Base-by-base conservation (phyloP, 139 green algal genomes). In the Micractinium conductrix region DNA sequence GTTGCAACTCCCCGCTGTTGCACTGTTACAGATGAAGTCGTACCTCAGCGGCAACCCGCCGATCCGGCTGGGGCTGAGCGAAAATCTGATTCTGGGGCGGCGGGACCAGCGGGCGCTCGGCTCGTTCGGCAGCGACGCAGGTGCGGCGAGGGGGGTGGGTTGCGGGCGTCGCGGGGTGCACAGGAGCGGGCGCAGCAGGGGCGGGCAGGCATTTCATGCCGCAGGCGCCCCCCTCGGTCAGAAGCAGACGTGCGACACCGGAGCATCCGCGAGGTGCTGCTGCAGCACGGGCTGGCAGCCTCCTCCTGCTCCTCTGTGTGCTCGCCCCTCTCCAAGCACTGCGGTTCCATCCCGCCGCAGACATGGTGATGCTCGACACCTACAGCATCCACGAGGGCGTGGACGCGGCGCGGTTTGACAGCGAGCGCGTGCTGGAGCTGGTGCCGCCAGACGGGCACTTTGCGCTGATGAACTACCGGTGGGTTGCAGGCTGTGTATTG, bases 401-500 rank as follows among this genome's bases (percentile, higher is more conserved):
- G 73, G 85, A 94, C 45, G 83, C 96, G 42, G 74, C 94, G 45
- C 70, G 83, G 9, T 99, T 99, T 88, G 97, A 99, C 55, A 73
- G 92, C 4, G 96, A 99, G 78, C 90, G 95, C 22, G 95, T 92
- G n/a, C 92, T 99, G 79, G 91, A 91, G 78, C 91, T 99, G 70
- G 91, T 95, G 43, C 95, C 95, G 22, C 93, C 92, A 26, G 93
- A 97, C 72, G 95, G 90, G 24, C 96, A 99, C 89, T 99, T 99
- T 92, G 91, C 93, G 19, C 89, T 99, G 30, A 96, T 98, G 90
- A 98, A 97, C 85, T 99, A 99, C 91, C 90, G 96, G 69, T 84
- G 63, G 5, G 53, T 0, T 2, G 65, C 17, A 8, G n/a, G n/a
- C n/a, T n/a, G n/a, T n/a, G n/a, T n/a, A n/a, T n/a, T n/a, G n/a